phyloP scores from a whole-genome alignment of 2,329 filamentous ascomycete species.

The Cladorrhinum sp. region DNA sequence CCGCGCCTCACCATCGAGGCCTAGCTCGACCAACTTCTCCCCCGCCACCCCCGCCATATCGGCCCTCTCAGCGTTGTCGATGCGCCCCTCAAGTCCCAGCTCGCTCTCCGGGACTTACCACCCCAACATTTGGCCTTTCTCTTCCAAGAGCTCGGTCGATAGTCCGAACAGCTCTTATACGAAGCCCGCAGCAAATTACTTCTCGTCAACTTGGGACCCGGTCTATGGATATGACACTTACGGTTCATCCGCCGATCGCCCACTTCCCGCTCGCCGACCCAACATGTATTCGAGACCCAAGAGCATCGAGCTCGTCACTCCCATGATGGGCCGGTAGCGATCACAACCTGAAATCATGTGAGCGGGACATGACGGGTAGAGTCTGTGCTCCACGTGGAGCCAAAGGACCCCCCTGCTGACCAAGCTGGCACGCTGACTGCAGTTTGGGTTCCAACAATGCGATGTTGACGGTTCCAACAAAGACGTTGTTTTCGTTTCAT shows the following conservation, averaged over 20 bases:
- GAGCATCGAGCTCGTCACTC: conserved; percentile 63
- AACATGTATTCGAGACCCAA: conserved; percentile 55
- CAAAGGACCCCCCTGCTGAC: conserved; percentile 7
- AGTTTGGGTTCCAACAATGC: neutral
- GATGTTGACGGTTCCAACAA: neutral
- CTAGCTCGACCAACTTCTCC: conserved; percentile 53
- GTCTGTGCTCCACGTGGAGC: conserved; percentile 8
- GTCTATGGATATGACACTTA: conserved; percentile 40
- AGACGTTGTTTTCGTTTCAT: neutral
- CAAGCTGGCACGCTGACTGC: conserved; percentile 13
- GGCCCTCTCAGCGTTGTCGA: conserved; percentile 47
- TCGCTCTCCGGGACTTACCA: conserved; percentile 44
- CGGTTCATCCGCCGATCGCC: conserved; percentile 48
- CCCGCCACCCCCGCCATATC: conserved; percentile 54
- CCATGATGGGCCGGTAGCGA: conserved; percentile 49
- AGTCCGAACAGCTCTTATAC: conserved; percentile 54
- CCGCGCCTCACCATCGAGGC: conserved; percentile 60
- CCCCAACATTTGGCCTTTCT: conserved; percentile 53
- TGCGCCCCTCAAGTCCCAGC: conserved; percentile 54
- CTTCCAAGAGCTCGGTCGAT: conserved; percentile 47
- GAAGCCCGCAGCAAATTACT: conserved; percentile 40
- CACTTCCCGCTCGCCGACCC: conserved; percentile 55
- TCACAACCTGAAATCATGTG: conserved; percentile 15
- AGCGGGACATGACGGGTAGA: conserved; percentile 7
- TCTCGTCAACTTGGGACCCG: conserved; percentile 53